Conservation (phyloP, 2,329 filamentous ascomycete species). For the Pezicula radicicola region DNA sequence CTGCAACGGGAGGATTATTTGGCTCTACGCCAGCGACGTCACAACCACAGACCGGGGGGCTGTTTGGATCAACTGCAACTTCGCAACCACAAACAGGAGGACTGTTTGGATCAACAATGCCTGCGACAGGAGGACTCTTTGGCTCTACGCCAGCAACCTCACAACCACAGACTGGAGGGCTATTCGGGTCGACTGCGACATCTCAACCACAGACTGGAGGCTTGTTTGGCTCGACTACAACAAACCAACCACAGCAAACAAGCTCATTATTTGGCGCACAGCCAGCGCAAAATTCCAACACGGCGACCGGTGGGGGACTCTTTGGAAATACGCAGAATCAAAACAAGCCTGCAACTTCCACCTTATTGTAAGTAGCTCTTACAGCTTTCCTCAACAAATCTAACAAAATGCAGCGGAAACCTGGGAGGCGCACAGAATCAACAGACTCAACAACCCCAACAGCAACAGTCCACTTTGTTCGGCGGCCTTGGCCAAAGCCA, state of each 20-base stretch:
- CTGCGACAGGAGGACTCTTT: conserved; percentile 26
- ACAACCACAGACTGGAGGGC: conserved; percentile 19
- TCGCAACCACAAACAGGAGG: conserved; percentile 19
- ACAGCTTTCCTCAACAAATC: neutral
- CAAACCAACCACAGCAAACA: conserved; percentile 20
- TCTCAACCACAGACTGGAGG: conserved; percentile 20
- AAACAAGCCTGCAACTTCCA: conserved; percentile 23
- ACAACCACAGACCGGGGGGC: conserved; percentile 19
- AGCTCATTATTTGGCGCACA: conserved; percentile 23
- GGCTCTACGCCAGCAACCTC: conserved; percentile 21
- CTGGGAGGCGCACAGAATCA: conserved; percentile 20
- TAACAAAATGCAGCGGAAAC: conserved; percentile 18
- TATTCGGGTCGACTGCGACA: conserved; percentile 22
- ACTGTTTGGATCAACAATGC: conserved; percentile 14
- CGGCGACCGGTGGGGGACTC: conserved; percentile 21
- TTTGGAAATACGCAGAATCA: conserved; percentile 25
- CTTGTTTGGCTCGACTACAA: conserved; percentile 27
- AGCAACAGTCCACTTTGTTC: conserved; percentile 19
- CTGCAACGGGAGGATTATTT: conserved; percentile 27
- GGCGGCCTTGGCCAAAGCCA: conserved; percentile 11
- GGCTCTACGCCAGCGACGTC: conserved; percentile 22
- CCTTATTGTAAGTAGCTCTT: conserved; percentile 24
- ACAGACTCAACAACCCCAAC: conserved; percentile 22
- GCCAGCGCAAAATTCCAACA: conserved; percentile 13
- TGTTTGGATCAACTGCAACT: conserved; percentile 23